Evolutionary conservation across 148 eudicot species (phyloP), one percentile per base, ranked within the genome.

Genomic region (Camellia japonica): DNA sequence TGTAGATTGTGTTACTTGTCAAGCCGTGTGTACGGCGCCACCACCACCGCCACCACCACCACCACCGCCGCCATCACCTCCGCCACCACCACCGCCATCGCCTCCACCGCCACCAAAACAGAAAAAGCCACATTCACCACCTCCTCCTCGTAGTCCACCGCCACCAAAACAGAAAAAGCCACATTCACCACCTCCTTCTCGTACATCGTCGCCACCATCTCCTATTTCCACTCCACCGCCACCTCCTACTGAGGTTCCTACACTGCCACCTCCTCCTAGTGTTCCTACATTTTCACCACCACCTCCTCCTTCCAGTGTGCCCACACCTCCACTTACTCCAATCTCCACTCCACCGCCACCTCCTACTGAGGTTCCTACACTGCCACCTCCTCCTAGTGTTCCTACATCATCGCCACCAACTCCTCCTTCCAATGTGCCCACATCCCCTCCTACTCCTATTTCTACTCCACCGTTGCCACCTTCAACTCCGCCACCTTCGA

Each of bases 1-100:
- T 9, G 82, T 69, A 9, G 77, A 84, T 71, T 84, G 87, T 76
- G 47, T 16, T 2, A 12, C 84, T 4, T 84, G 86, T 63, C 79
- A 66, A 47, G 75, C 86, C 30, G 82, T 84, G 0, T 84, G 86
- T 5, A 16, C 18, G 19, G 74, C 61, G 74, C 75, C 6, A 5
- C n/a, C 14, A 18, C 56, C 65, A 2, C 52, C 80, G 7, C 84
- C 81, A 3, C 46, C 68, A 0, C 78, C 82, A 3, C 42, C 77
- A 5, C 66, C 77, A 10, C 66, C 77, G 6, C 66, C 61, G 77
- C 75, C 6, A 5, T 13, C 14, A 23, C 56, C 64, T 2, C n/a
- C n/a, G n/a, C n/a, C n/a, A n/a, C n/a, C n/a, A n/a, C n/a, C n/a
- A 23, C 52, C 80, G 11, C 84, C 81, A 7, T 44, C 68, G 3